Base-by-base conservation (phyloP, 2,329 filamentous ascomycete genomes). In the Alternaria hordeiaustralica region DNA sequence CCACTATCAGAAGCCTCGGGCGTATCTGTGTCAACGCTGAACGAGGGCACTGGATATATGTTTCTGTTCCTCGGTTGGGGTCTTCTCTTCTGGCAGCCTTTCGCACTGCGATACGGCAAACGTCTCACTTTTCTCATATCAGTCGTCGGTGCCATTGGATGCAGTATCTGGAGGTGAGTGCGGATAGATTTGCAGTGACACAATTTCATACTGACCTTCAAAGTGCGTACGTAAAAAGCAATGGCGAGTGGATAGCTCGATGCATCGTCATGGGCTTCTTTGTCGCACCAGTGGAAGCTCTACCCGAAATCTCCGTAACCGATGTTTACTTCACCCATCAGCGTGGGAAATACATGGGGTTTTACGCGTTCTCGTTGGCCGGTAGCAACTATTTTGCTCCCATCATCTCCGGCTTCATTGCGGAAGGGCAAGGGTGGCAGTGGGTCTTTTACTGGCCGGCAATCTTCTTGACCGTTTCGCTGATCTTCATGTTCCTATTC, bases 401-500 rank as follows among this genome's bases (percentile, higher is more conserved):
- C 2, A 71, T 81, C 20, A 76, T 79, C 15, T 69, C 67, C 25
- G 78, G 79, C 3, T 81, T 78, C 56, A 79, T 80, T 50, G 71
- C 74, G 6, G 78, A 80, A 47, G 66, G 71, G 3, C 72, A 77
- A 59, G 76, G 77, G 8, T 81, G 77, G 77, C 60, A 50, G 51
- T 79, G 78, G 77, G 76, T 79, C 3, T 71, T 77, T 60, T 83
- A 85, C 68, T 87, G 85, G 80, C 84, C 83, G 33, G 84, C 87
- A 5, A 88, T 89, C 26, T 82, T 89, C 66, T 74, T 79, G 4
- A 85, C 77, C 1, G 75, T 84, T 2, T 80, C 78, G 10, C 84
- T 86, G 41, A 69, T 88, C 18, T 81, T 87, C 65, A 75, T 86
- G 2, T 88, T 87, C 77, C 85, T 89, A 69, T 84, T 85, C 73